Conservation (phyloP, 257 asterid genomes). For the Solanum habrochaites region DNA sequence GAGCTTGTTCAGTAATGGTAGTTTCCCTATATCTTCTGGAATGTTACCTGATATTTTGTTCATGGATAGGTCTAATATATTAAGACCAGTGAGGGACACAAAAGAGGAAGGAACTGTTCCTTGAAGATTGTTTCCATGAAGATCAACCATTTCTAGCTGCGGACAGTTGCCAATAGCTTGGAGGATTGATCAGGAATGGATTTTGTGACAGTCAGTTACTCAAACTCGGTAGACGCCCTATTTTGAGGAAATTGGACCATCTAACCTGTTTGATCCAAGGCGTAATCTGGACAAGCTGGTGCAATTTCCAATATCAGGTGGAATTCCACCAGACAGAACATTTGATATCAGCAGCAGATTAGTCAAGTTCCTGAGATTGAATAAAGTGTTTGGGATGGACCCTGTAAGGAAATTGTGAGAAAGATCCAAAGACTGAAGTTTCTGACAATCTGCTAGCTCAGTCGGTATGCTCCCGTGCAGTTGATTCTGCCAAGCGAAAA, state of each 20-base stretch:
- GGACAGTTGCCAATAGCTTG: constrained; percentile 45
- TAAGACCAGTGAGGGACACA: constrained; percentile 30
- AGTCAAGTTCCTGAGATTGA: constrained; percentile 49
- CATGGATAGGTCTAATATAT: constrained; percentile 52
- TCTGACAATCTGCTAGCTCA: constrained; percentile 35
- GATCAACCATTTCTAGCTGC: constrained; percentile 53
- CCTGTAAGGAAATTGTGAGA: constrained; percentile 54
- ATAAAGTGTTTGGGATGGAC: constrained; percentile 37
- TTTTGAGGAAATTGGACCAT: constrained; percentile 41
- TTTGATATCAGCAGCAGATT: constrained; percentile 56
- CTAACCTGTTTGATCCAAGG: constrained; percentile 41
- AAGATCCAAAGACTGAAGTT: constrained; percentile 54
- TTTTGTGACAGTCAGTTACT: constrained; percentile 64
- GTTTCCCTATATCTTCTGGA: constrained; percentile 45
- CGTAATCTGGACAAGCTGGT: constrained; percentile 44
- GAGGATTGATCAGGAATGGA: constrained; percentile 41
- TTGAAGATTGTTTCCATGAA: constrained; percentile 42
- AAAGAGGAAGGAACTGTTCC: constrained; percentile 53
- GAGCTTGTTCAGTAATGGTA: constrained; percentile 47
- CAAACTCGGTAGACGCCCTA: constrained; percentile 28
- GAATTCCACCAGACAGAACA: constrained; percentile 43
- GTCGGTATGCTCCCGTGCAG: constrained; percentile 49
- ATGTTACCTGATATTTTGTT: constrained; percentile 45
- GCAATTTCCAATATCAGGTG: constrained; percentile 59
- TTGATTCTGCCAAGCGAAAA: constrained; percentile 71